A percentile compares a stretch with the other conserved stretches of the same genome.
Evolutionary conservation across 139 green algal species (phyloP).

Genomic region (Chlorella sp.): DNA sequence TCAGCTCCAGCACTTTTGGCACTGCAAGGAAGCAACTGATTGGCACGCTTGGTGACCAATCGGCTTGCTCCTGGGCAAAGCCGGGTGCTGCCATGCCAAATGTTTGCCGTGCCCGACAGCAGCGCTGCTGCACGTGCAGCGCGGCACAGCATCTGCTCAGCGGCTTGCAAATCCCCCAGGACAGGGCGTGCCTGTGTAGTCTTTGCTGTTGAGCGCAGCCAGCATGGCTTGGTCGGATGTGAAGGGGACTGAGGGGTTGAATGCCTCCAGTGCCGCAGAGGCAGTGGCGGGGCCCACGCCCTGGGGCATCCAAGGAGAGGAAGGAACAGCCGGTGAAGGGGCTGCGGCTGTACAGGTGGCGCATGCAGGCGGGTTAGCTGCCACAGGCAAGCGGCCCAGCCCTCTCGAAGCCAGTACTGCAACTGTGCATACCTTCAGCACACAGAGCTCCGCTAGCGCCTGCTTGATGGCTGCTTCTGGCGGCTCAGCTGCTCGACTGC

Average conservation of each 20-base stretch:
- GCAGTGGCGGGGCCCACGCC: constrained; percentile 79
- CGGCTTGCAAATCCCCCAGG: too few species aligned
- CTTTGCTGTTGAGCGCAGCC: constrained; percentile 35
- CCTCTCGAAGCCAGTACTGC: too few species aligned
- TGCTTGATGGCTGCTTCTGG: neutral
- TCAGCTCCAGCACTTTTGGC: constrained; percentile 35
- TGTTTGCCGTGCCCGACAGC: too few species aligned
- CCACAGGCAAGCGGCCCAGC: too few species aligned
- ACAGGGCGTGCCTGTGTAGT: constrained; percentile 48
- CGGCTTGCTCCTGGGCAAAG: too few species aligned
- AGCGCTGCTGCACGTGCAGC: too few species aligned
- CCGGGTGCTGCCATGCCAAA: too few species aligned
- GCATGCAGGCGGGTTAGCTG: neutral
- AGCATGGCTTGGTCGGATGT: constrained; percentile 71
- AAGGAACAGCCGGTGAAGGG: too few species aligned
- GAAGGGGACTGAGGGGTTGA: constrained; percentile 50
- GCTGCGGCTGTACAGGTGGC: neutral
- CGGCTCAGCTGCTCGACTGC: neutral
- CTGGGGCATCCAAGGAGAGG: constrained; percentile 36
- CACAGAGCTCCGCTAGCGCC: constrained; percentile 54
- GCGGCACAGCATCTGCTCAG: too few species aligned
- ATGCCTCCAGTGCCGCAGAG: constrained; percentile 57
- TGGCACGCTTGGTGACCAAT: too few species aligned
- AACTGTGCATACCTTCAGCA: constrained; percentile 46
- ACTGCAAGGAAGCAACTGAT: neutral